Percentiles rank a stretch among this genome's conserved stretches.
phyloP scores from a whole-genome alignment of 1,139 yeast genomes.

The Hemisphaericaspora subhashii region DNA sequence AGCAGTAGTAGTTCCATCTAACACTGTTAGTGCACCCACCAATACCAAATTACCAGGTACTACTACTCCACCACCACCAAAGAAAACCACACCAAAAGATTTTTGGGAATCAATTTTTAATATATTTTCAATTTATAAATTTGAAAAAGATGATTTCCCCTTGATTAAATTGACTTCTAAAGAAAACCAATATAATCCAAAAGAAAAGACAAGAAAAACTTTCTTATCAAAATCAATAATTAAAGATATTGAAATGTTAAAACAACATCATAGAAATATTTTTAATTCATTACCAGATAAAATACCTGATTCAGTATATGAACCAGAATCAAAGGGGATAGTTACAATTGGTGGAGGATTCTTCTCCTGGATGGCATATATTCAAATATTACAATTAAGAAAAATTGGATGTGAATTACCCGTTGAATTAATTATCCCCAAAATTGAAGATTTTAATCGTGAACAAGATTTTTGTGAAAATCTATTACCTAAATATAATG shows the following conservation, averaged over 20 bases:
- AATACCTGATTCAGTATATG: slow-evolving; percentile 24
- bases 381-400: slow-evolving; percentile 32
- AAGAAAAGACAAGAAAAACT: slow-evolving; percentile 23
- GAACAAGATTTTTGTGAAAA: slow-evolving; percentile 28
- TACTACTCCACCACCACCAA: slow-evolving; percentile 4
- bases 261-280: slow-evolving; percentile 23
- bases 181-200: slow-evolving; percentile 13
- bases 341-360: slow-evolving; percentile 41
- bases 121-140: slow-evolving; percentile 17
- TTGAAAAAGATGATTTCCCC: slow-evolving; percentile 16
- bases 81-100: slow-evolving; percentile 9
- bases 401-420: slow-evolving; percentile 37
- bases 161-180: slow-evolving; percentile 19
- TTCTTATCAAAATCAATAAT: slow-evolving; percentile 30
- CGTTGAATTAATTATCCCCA: slow-evolving; percentile 38
- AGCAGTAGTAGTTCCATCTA: too few species aligned
- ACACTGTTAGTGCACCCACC: background rate
- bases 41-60: background rate
- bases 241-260: slow-evolving; percentile 23
- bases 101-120: slow-evolving; percentile 24
- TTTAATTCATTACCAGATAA: slow-evolving; percentile 24
- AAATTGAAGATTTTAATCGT: slow-evolving; percentile 27
- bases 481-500: slow-evolving; percentile 26
- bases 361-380: slow-evolving; percentile 40
- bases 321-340: slow-evolving; percentile 29